Percentiles rank a stretch among this genome's conserved stretches.
Evolutionary conservation across 768 basidiomycete species (phyloP).

Genomic region (Trametes villosa): DNA sequence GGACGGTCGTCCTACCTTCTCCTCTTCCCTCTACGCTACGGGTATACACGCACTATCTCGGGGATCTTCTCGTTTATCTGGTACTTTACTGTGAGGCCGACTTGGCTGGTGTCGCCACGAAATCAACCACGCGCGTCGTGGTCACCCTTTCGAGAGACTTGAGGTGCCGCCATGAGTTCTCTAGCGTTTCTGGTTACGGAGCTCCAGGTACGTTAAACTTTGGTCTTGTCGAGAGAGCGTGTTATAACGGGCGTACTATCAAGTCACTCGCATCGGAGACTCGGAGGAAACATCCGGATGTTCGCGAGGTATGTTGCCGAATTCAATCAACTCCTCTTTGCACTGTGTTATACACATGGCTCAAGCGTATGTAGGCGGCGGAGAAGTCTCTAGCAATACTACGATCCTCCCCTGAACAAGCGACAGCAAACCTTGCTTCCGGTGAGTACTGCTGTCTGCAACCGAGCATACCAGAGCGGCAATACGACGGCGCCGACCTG

Average conservation of each 20-base stretch:
- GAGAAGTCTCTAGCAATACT: slow-evolving; percentile 86
- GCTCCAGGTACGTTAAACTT: neutral
- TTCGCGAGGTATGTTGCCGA: slow-evolving; percentile 73
- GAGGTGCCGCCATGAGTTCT: neutral
- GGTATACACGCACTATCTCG: too few relatives aligned
- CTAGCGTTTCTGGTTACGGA: slow-evolving; percentile 13
- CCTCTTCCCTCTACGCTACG: too few relatives aligned
- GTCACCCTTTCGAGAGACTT: neutral
- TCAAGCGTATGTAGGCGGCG: slow-evolving; percentile 59
- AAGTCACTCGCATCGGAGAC: slow-evolving; percentile 90
- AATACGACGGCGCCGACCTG: too few relatives aligned
- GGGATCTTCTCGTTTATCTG: too few relatives aligned
- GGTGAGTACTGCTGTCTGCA: slow-evolving; percentile 50
- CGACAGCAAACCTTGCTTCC: slow-evolving; percentile 69
- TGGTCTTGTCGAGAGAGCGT: neutral
- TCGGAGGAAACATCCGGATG: slow-evolving; percentile 89
- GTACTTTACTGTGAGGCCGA: too few relatives aligned
- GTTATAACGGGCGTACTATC: neutral
- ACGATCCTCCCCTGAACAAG: slow-evolving; percentile 81
- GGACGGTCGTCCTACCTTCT: too few relatives aligned
- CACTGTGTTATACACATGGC: neutral
- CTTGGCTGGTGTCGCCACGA: too few relatives aligned
- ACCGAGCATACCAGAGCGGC: too few relatives aligned
- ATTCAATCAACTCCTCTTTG: slow-evolving; percentile 1
- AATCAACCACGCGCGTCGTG: too few relatives aligned